These are phyloP conservation scores for Epichloe scottii DNA, from an alignment of 2,329 filamentous ascomycete species.

Conservation along the genomic window DNA sequence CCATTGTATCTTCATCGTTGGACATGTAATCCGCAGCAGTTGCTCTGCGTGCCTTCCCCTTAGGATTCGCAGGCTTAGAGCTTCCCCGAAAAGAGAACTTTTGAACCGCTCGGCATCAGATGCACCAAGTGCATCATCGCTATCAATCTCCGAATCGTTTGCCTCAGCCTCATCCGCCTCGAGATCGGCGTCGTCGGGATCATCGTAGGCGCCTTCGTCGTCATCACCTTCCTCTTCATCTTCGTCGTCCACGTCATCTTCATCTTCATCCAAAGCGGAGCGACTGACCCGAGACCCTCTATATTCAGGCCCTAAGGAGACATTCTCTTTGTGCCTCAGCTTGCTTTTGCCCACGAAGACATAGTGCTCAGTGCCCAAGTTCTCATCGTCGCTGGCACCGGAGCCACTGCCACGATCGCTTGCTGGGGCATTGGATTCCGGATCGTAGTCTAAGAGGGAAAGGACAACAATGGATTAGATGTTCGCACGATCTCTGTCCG, in stretches of 20 bases:
- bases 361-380: slow-evolving; percentile 76
- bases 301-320: slow-evolving; percentile 67
- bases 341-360: slow-evolving; percentile 72
- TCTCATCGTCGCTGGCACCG: slow-evolving; percentile 35
- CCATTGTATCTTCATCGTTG: slow-evolving; percentile 27
- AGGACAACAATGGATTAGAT: neutral
- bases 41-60: slow-evolving; percentile 26
- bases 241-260: slow-evolving; percentile 27
- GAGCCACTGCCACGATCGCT: slow-evolving; percentile 41
- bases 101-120: slow-evolving; percentile 78
- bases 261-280: slow-evolving; percentile 47
- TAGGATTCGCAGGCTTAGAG: slow-evolving; percentile 32
- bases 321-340: slow-evolving; percentile 58
- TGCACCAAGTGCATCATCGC: slow-evolving; percentile 61
- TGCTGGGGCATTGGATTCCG: slow-evolving; percentile 52
- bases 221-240: slow-evolving; percentile 27
- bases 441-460: slow-evolving; percentile 57
- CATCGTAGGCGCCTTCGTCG: slow-evolving; percentile 39
- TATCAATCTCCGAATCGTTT: slow-evolving; percentile 50
- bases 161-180: slow-evolving; percentile 35
- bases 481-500: neutral
- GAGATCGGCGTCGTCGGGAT: slow-evolving; percentile 43
- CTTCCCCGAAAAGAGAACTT: slow-evolving; percentile 55
- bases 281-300: slow-evolving; percentile 64
- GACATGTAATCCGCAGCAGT: slow-evolving; percentile 48